phyloP scores from a whole-genome alignment of 2,329 filamentous ascomycete species.

The Seiridium unicorne region DNA sequence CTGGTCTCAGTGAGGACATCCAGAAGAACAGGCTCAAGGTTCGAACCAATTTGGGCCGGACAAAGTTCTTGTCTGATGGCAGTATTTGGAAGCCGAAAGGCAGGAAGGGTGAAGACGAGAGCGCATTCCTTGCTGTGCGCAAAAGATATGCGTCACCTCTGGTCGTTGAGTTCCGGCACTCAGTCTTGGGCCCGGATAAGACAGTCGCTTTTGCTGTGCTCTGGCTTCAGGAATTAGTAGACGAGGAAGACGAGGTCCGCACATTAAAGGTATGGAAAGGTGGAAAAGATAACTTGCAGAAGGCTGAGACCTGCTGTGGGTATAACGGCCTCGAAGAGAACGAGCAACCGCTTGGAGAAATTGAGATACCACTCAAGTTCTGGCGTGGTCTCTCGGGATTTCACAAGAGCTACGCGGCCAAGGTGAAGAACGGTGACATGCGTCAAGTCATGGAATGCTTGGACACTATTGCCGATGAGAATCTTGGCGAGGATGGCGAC shows the following conservation, averaged over 20 bases:
- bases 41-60: constrained; percentile 53
- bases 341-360: constrained; percentile 52
- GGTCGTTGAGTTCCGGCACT: constrained; percentile 58
- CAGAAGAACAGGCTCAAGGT: constrained; percentile 55
- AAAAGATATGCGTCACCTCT: constrained; percentile 59
- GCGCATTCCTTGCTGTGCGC: constrained; percentile 54
- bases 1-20: constrained; percentile 46
- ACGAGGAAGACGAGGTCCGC: constrained; percentile 62
- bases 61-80: constrained; percentile 55
- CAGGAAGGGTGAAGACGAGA: constrained; percentile 28
- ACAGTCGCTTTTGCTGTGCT: constrained; percentile 62
- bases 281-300: constrained; percentile 46
- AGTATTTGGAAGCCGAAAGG: constrained; percentile 52
- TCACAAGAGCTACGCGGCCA: constrained; percentile 52
- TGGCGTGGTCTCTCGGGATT: constrained; percentile 61
- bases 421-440: constrained; percentile 51
- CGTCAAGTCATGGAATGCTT: constrained; percentile 63
- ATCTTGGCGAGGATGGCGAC: constrained; percentile 28
- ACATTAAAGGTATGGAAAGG: constrained; percentile 66
- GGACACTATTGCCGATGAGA: constrained; percentile 58
- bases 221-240: constrained; percentile 68
- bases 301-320: constrained; percentile 31
- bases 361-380: constrained; percentile 57
- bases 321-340: constrained; percentile 47
- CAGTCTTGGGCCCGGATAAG: constrained; percentile 49